Evolutionary conservation across 202 grass and related monocot genomes (phyloP).

Genomic region (Schoenoplectus triqueter): DNA sequence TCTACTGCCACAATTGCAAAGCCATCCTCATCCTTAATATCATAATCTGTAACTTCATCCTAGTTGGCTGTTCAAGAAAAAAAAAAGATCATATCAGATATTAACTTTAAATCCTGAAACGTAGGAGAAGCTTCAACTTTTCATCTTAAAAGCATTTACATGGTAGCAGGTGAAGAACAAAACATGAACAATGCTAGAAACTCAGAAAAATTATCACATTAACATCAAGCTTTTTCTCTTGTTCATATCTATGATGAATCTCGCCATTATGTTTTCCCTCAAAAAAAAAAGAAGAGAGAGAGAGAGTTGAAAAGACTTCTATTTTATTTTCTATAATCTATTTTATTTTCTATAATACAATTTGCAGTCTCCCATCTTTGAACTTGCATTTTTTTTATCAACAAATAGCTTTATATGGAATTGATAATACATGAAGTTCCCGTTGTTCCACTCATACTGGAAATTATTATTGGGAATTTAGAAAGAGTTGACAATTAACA

Average conservation of each 20-base stretch:
- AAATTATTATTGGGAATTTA: not conserved
- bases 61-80: conserved; percentile 40
- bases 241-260: not conserved
- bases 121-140: not conserved
- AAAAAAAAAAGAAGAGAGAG: not conserved
- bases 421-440: conserved; percentile 4
- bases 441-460: not conserved
- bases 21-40: conserved; percentile 23
- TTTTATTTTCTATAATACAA: not conserved
- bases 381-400: not conserved
- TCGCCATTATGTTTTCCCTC: not conserved
- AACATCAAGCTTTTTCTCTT: not conserved
- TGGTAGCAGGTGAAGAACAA: not conserved
- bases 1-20: conserved; percentile 30
- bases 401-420: not conserved
- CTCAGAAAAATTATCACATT: not conserved
- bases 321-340: too few species aligned
- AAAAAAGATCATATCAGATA: conserved; percentile 1
- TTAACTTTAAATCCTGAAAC: not conserved
- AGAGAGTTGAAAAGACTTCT: not conserved
- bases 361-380: not conserved
- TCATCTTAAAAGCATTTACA: not conserved
- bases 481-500: not conserved
- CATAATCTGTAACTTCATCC: not conserved
- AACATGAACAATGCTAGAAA: not conserved